Evolutionary conservation across 805 yeast genomes (phyloP).

Genomic region (Starmerella lactis-condensi): DNA sequence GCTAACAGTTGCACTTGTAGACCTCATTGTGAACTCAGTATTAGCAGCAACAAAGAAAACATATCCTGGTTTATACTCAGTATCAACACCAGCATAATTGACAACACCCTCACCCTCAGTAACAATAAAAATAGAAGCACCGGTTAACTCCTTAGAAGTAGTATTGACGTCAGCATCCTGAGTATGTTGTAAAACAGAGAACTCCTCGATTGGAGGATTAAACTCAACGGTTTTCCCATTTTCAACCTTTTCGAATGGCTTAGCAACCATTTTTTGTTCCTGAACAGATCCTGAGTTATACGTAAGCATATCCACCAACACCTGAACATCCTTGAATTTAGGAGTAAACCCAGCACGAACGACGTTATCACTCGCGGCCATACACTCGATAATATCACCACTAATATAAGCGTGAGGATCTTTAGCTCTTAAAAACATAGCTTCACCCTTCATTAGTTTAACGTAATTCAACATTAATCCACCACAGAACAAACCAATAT

Average conservation of each 20-base stretch:
- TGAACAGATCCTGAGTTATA: slow-evolving; percentile 76
- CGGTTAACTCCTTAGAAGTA: slow-evolving; percentile 42
- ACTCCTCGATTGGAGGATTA: slow-evolving; percentile 95
- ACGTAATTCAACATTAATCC: slow-evolving; percentile 83
- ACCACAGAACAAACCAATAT: slow-evolving; percentile 91
- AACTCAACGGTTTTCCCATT: slow-evolving; percentile 32
- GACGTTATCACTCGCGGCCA: slow-evolving; percentile 98
- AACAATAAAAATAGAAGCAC: slow-evolving; percentile 74
- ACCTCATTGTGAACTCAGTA: slow-evolving; percentile 38
- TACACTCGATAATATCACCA: slow-evolving; percentile 97
- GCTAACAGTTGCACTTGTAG: slow-evolving; percentile 36
- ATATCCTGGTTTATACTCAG: slow-evolving; percentile 47
- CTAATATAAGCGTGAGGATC: slow-evolving; percentile 96
- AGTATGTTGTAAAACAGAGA: slow-evolving; percentile 72
- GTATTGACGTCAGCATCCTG: slow-evolving; percentile 34
- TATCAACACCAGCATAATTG: slow-evolving; percentile 25
- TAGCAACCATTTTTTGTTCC: slow-evolving; percentile 75
- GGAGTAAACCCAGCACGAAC: slow-evolving; percentile 99
- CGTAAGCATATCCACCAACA: slow-evolving; percentile 77
- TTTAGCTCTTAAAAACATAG: slow-evolving; percentile 88
- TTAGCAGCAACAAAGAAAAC: slow-evolving; percentile 75
- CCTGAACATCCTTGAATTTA: slow-evolving; percentile 85
- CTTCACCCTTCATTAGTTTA: slow-evolving; percentile 68
- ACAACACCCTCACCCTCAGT: slow-evolving; percentile 64
- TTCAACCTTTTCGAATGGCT: slow-evolving; percentile 27